phyloP scores from a whole-genome alignment of 768 basidiomycete genomes.

The Boletus rufocinnamomeus region DNA sequence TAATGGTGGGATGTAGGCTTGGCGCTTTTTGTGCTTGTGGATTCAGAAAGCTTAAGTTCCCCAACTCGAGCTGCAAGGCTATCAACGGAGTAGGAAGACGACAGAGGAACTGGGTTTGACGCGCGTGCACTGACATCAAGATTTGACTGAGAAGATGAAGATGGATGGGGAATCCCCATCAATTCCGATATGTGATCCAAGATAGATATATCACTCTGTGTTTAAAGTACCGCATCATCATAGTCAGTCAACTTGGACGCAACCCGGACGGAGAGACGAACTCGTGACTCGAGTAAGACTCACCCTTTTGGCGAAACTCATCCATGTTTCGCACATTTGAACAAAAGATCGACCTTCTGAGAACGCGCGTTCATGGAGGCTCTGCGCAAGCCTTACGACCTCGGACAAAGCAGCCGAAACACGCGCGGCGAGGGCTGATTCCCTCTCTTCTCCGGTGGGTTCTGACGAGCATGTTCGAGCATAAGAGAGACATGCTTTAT shows the following conservation, averaged over 20 bases:
- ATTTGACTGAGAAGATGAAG: slow-evolving; percentile 6
- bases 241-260: not conserved
- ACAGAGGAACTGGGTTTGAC: not conserved
- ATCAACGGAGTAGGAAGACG: slow-evolving; percentile 20
- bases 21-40: not conserved
- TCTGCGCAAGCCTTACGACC: slow-evolving; percentile 44
- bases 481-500: slow-evolving; percentile 47
- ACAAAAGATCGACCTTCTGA: slow-evolving; percentile 54
- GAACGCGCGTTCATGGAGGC: slow-evolving; percentile 41
- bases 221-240: not conserved
- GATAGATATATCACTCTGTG: slow-evolving; percentile 47
- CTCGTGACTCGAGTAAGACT: slow-evolving; percentile 15
- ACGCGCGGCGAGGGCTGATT: slow-evolving; percentile 27
- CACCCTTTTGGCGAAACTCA: slow-evolving; percentile 65
- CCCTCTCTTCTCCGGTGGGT: slow-evolving; percentile 28
- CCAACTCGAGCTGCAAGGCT: slow-evolving; percentile 18
- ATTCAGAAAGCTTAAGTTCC: slow-evolving; percentile 23
- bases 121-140: not conserved
- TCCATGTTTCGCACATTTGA: slow-evolving; percentile 73
- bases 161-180: slow-evolving; percentile 32
- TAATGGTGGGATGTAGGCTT: not conserved
- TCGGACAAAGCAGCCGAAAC: slow-evolving; percentile 48
- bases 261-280: not conserved
- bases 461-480: slow-evolving; percentile 24
- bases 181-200: slow-evolving; percentile 50